Conservation (phyloP, 2,329 filamentous ascomycete genomes). For the Malbranchea cinnamomea region DNA sequence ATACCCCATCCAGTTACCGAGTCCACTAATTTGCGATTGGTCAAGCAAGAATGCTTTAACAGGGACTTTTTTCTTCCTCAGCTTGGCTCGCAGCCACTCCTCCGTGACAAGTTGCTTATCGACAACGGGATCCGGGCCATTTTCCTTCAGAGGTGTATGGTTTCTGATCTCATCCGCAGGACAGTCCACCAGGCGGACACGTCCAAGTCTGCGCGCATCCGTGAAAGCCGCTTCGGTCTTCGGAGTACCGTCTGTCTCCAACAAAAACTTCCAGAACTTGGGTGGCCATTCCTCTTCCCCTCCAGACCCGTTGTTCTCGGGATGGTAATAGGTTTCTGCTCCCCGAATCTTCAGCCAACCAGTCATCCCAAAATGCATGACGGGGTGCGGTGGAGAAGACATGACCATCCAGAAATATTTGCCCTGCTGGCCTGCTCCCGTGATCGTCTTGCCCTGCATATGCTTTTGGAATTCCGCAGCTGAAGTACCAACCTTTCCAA, state of each 20-base stretch:
- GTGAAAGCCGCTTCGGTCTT: constrained; percentile 64
- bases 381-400: constrained; percentile 61
- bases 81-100: constrained; percentile 55
- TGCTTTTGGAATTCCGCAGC: constrained; percentile 59
- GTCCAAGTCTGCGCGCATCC: constrained; percentile 62
- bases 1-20: constrained; percentile 88
- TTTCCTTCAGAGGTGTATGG: constrained; percentile 67
- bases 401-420: constrained; percentile 95
- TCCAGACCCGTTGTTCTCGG: constrained; percentile 45
- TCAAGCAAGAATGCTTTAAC: constrained; percentile 81
- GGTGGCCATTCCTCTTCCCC: constrained; percentile 62
- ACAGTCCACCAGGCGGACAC: constrained; percentile 71
- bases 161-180: constrained; percentile 60
- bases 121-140: constrained; percentile 82
- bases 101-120: constrained; percentile 65
- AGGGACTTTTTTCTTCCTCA: constrained; percentile 64
- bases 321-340: constrained; percentile 67
- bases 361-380: constrained; percentile 71
- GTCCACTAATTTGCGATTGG: constrained; percentile 75
- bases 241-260: constrained; percentile 48
- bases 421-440: constrained; percentile 66
- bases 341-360: constrained; percentile 82
- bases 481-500: constrained; percentile 76
- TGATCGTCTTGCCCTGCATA: constrained; percentile 57
- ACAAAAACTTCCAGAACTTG: constrained; percentile 72